A percentile compares a stretch with the other conserved stretches of the same genome.
phyloP scores from a whole-genome alignment of 2,329 filamentous ascomycete species.

The Xylariales sp. region DNA sequence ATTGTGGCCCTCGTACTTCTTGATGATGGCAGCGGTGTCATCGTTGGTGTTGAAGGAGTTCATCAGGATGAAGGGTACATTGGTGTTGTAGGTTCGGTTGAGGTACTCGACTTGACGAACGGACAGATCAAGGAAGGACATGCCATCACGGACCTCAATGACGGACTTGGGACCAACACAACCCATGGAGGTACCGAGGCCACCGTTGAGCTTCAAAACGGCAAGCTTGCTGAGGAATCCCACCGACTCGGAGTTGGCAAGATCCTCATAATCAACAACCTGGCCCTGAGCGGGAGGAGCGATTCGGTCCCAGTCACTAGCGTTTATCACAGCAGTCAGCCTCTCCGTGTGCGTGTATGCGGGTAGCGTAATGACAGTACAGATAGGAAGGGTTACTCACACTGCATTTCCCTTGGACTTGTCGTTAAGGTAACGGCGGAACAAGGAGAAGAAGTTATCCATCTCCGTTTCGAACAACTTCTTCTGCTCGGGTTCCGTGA shows the following conservation, averaged over 20 bases:
- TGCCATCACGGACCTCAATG: conserved; percentile 98
- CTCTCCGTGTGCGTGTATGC: background rate
- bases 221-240: conserved; percentile 96
- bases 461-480: conserved; percentile 99
- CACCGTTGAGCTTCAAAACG: conserved; percentile 98
- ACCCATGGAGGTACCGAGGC: conserved; percentile 98
- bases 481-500: conserved; percentile 74
- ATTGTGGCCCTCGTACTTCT: conserved; percentile 99
- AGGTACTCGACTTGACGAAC: conserved; percentile 99
- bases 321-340: background rate
- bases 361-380: too few species aligned
- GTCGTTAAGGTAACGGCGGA: conserved; percentile 97
- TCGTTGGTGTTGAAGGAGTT: conserved; percentile 99
- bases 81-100: conserved; percentile 95
- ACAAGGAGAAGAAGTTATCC: conserved; percentile 99
- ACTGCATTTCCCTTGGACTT: conserved; percentile 96
- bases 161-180: conserved; percentile 99
- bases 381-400: conserved; percentile 17
- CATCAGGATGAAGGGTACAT: conserved; percentile 98
- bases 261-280: conserved; percentile 90
- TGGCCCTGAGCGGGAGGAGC: conserved; percentile 88
- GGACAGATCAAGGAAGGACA: conserved; percentile 98
- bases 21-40: conserved; percentile 98
- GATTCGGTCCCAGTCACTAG: conserved; percentile 93
- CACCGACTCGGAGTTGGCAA: conserved; percentile 85